Percentiles rank a stretch among this genome's conserved stretches.
Conservation (phyloP, 192 early-diverging fungal genomes). For the Glomus cerebriforme region DNA sequence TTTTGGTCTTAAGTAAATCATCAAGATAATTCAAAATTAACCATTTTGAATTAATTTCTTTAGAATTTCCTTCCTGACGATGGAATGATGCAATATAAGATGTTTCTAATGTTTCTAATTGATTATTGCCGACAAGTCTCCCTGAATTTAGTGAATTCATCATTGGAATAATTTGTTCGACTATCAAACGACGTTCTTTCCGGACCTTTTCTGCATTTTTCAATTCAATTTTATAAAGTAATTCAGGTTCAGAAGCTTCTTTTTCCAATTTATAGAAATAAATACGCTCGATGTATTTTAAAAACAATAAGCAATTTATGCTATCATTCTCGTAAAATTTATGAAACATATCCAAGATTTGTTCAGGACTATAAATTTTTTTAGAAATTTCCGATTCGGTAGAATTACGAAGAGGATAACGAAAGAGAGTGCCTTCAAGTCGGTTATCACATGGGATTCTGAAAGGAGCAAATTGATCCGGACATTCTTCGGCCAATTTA, state of each 20-base stretch:
- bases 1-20: constrained; percentile 10
- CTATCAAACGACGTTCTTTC: background rate
- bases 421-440: constrained; percentile 43
- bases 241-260: background rate
- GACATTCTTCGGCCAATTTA: background rate
- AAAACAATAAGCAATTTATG: constrained; percentile 37
- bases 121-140: background rate
- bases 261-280: constrained; percentile 36
- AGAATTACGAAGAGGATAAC: constrained; percentile 43
- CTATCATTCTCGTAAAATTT: constrained; percentile 34
- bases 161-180: constrained; percentile 12
- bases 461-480: constrained; percentile 40
- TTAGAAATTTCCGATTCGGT: constrained; percentile 34
- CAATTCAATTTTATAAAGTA: constrained; percentile 36
- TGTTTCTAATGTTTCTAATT: background rate
- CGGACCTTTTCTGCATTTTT: constrained; percentile 34
- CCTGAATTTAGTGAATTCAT: background rate
- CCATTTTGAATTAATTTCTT: constrained; percentile 17
- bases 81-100: constrained; percentile 6
- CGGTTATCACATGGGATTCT: constrained; percentile 12
- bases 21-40: constrained; percentile 34
- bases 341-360: constrained; percentile 36
- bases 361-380: constrained; percentile 22
- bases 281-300: constrained; percentile 40
- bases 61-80: background rate